Percentiles rank a stretch among this genome's conserved stretches.
Conservation (phyloP, 192 early-diverging fungal genomes). For the Thamnidium elegans region DNA sequence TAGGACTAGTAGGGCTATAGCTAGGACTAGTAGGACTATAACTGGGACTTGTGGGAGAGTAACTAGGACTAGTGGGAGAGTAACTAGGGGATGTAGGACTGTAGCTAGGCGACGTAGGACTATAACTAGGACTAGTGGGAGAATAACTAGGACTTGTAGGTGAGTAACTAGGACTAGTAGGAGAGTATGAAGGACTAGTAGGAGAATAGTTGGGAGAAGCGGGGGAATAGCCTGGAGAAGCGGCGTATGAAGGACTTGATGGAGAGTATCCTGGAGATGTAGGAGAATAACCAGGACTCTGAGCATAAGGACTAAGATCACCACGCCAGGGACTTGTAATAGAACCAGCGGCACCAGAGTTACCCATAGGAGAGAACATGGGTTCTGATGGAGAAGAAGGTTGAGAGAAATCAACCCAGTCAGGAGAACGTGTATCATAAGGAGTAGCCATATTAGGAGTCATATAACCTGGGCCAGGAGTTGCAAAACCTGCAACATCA, state of each 20-base stretch:
- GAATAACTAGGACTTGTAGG: constrained; percentile 75
- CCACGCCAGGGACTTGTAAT: constrained; percentile 51
- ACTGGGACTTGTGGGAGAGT: constrained; percentile 65
- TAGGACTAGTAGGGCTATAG: constrained; percentile 60
- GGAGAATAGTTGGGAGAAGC: constrained; percentile 57
- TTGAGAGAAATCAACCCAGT: constrained; percentile 55
- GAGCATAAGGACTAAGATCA: constrained; percentile 34
- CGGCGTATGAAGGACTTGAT: constrained; percentile 65
- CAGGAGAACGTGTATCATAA: constrained; percentile 68
- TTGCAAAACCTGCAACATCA: constrained; percentile 47
- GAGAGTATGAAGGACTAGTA: constrained; percentile 65
- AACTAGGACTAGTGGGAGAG: constrained; percentile 68
- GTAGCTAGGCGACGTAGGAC: constrained; percentile 72
- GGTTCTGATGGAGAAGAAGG: constrained; percentile 74
- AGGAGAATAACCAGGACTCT: constrained; percentile 63
- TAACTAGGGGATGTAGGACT: constrained; percentile 77
- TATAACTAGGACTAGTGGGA: constrained; percentile 61
- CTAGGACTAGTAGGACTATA: constrained; percentile 63
- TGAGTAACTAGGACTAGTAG: constrained; percentile 70
- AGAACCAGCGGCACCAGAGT: constrained; percentile 68
- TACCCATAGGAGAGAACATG: constrained; percentile 81
- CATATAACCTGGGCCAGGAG: constrained; percentile 52
- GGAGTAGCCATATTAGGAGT: constrained; percentile 69
- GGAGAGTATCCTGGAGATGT: constrained; percentile 75
- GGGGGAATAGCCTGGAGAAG: constrained; percentile 69